A percentile compares a stretch with the other conserved stretches of the same genome.
These are phyloP conservation scores for Claviceps purpurea DNA, from an alignment of 2,329 filamentous ascomycete species.

Conservation along the genomic window DNA sequence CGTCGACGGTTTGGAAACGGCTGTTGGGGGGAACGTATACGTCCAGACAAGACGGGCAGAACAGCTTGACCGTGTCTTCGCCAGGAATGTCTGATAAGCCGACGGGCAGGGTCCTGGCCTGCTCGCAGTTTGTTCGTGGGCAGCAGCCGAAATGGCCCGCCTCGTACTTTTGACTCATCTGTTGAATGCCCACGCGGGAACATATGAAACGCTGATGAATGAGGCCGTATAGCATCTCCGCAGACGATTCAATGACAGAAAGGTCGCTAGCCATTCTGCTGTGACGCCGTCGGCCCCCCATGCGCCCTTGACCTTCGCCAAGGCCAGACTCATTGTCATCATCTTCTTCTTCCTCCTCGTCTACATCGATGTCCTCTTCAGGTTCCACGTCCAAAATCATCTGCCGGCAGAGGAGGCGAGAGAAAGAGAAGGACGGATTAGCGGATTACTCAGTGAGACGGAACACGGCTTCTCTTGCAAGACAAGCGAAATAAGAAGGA, in stretches of 20 bases:
- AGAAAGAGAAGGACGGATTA: neutral
- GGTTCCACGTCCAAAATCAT: slow-evolving; percentile 99
- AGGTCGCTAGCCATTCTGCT: slow-evolving; percentile 83
- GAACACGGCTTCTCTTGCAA: neutral
- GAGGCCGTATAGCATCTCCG: slow-evolving; percentile 94
- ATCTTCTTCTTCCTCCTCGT: slow-evolving; percentile 66
- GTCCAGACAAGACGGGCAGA: slow-evolving; percentile 92
- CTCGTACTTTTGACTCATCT: slow-evolving; percentile 99
- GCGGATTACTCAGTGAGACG: neutral
- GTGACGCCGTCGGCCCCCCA: slow-evolving; percentile 51
- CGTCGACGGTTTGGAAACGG: slow-evolving; percentile 92
- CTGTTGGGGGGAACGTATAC: slow-evolving; percentile 97
- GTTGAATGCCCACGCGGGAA: slow-evolving; percentile 87
- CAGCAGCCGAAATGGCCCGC: slow-evolving; percentile 91
- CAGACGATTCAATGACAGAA: slow-evolving; percentile 90
- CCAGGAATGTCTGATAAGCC: slow-evolving; percentile 90
- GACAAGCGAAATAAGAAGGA: neutral
- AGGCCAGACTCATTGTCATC: slow-evolving; percentile 53
- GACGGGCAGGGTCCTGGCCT: slow-evolving; percentile 81
- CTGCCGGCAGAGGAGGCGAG: slow-evolving; percentile 20
- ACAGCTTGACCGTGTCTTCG: slow-evolving; percentile 95
- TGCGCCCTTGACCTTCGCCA: slow-evolving; percentile 46
- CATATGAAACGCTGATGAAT: slow-evolving; percentile 99
- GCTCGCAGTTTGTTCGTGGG: slow-evolving; percentile 86
- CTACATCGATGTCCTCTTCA: slow-evolving; percentile 81